Base-by-base conservation (phyloP, 805 yeast species). In the Wickerhamomyces mucosus region DNA sequence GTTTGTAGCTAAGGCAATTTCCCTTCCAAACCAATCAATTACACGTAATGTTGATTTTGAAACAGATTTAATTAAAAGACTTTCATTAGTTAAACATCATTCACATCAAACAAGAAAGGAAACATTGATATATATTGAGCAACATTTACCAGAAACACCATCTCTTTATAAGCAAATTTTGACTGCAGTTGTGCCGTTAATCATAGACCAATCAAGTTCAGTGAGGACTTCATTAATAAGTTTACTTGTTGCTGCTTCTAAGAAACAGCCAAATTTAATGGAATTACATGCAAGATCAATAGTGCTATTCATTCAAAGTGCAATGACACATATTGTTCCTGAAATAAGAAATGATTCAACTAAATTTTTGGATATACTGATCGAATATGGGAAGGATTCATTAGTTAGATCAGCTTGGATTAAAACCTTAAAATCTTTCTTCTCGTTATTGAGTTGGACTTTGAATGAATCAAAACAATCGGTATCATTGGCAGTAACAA, bases 271-370 rank as follows among this genome's bases (percentile, higher is more conserved):
- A 0, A 71, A 72, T 4, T 59, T 80, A 18, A 55, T 80, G 37
- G 72, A 69, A 34, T 53, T 80, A 17, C 84, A 80, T 59, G 60
- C 75, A 46, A 58, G 74, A 38, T 56, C 68, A 15, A 49, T 80
- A 33, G 67, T 81, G n/a, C 63, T 89, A 19, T 88, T 80, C 51
- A 65, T 89, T 13, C 81, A 80, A 43, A 78, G 89, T 32, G 94
- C 95, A 4, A 89, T 92, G 96, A 81, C 96, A 13, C 96, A 92
- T 52, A 80, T 92, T 25, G 69, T 69, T 19, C 76, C 85, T 1
- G 75, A 73, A 4, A 75, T 92, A 18, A 69, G 95, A 34, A 70
- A 72, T 27, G 86, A 82, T 37, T 74, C 94, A 2, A 72, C 89
- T 0, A 71, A 67, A 36, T 82, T 80, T 43, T 57, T 88, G 17